Conservation (phyloP, 2,329 filamentous ascomycete species). For the Acarospora socialis region DNA sequence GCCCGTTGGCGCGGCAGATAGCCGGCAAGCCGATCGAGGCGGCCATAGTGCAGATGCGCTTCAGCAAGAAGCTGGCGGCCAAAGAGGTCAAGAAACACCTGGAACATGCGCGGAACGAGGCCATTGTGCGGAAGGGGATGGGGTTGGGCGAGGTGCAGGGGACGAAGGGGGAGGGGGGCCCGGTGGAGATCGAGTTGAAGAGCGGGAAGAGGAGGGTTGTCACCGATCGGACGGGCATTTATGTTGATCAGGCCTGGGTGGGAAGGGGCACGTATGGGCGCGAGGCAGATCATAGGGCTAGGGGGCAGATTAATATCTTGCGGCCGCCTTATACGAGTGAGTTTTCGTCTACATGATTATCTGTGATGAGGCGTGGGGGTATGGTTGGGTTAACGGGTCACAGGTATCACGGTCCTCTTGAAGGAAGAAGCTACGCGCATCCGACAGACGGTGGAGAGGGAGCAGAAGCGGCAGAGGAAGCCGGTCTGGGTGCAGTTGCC, state of each 20-base stretch:
- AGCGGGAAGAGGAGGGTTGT: conserved; percentile 60
- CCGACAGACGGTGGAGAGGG: conserved; percentile 61
- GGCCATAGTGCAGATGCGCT: conserved; percentile 86
- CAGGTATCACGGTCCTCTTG: conserved; percentile 65
- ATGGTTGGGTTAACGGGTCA: conserved; percentile 12
- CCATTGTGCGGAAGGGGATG: conserved; percentile 72
- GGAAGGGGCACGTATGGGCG: conserved; percentile 54
- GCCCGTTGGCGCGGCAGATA: conserved; percentile 74
- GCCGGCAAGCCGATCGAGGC: conserved; percentile 87
- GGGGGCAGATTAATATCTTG: conserved; percentile 55
- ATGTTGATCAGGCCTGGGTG: conserved; percentile 88
- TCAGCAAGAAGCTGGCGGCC: conserved; percentile 86
- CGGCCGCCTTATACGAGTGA: conserved; percentile 60
- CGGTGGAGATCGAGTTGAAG: conserved; percentile 31
- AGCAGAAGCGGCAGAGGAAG: conserved; percentile 63
- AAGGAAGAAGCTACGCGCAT: conserved; percentile 91
- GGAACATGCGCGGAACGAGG: conserved; percentile 66
- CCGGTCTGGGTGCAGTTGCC: conserved; percentile 81
- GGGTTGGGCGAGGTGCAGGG: conserved; percentile 39
- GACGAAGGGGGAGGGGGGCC: conserved; percentile 12
- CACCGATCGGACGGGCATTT: conserved; percentile 64
- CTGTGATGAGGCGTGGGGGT: not conserved
- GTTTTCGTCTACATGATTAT: no score
- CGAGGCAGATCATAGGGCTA: conserved; percentile 56
- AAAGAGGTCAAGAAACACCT: conserved; percentile 66